Evolutionary conservation across 1,139 yeast genomes (phyloP), one percentile per base, ranked within the genome.

Genomic region (Geotrichum reessii): DNA sequence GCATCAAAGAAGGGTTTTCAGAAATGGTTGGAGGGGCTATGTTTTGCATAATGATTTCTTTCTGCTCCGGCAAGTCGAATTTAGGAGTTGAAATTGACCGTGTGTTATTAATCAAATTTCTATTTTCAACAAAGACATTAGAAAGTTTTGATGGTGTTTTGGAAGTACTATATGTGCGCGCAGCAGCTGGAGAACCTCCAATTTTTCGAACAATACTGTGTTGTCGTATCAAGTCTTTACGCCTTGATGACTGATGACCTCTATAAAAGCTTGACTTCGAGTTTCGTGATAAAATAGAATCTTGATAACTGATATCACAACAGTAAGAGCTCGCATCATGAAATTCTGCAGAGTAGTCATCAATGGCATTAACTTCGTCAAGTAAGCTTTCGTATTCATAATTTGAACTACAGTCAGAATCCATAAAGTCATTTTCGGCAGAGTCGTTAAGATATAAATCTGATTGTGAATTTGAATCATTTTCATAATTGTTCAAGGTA

Each of bases 351-450:
- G 42, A 9, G 19, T 37, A 37, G 17, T 37, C 21, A n/a, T 37
- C 42, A 7, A 55, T 54, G 4, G 61, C 61, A 49, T 60, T 60
- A 19, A 60, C 61, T 53, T 60, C 62, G 42, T 60, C 62, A 21
- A 60, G 50, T 44, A 60, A 50, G 17, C 53, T 53, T 19, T 60
- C 62, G 31, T 60, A 56, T 33, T 53, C 49, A 40, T 47, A 40
- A 25, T 57, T 58, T 22, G 57, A 53, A 22, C 53, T 49, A 33
- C 25, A 50, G 11, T 46, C 54, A 17, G 42, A 37, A n/a, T 37
- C 42, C 1, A 37, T n/a, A 37, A 14, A 17, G n/a, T 14, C 19
- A 6, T 37, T 49, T 50, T 12, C 44, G 44, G 14, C 21, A 28
- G 37, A 49, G 44, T 12, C 50, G 37, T 44, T 48, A 51, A 53